phyloP scores from a whole-genome alignment of 441 rosid genomes.

The Mallotus japonicus region DNA sequence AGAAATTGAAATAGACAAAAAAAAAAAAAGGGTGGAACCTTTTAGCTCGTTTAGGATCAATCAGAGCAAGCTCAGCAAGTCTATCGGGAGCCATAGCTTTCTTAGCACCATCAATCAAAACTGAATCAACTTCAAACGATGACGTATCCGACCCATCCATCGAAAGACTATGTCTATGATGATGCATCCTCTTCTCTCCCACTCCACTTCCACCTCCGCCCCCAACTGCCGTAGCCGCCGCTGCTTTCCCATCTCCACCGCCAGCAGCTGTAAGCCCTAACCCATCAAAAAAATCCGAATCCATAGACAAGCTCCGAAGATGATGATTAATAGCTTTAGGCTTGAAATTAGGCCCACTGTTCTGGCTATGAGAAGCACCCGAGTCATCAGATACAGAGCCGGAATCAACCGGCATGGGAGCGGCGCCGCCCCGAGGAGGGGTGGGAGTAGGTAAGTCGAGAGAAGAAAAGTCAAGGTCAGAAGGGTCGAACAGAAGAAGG shows the following conservation, averaged over 20 bases:
- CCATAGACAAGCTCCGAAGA: constrained; percentile 83
- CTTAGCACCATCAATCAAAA: constrained; percentile 60
- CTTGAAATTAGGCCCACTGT: constrained; percentile 29
- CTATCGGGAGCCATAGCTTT: constrained; percentile 79
- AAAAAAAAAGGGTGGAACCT: constrained; percentile 37
- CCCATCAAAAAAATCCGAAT: constrained; percentile 81
- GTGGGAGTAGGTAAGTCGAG: constrained; percentile 66
- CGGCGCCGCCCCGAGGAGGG: constrained; percentile 20
- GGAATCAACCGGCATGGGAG: constrained; percentile 52
- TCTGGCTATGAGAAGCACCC: constrained; percentile 41
- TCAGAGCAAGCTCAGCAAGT: constrained; percentile 80
- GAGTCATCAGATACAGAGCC: constrained; percentile 53
- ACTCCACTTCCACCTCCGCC: constrained; percentile 33
- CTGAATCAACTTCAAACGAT: constrained; percentile 58
- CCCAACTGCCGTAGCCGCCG: constrained; percentile 19
- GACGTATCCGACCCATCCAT: constrained; percentile 64
- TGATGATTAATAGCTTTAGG: constrained; percentile 53
- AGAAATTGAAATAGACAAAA: too few species aligned
- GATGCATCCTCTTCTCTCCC: constrained; percentile 51
- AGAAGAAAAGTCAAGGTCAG: constrained; percentile 77
- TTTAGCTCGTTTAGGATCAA: constrained; percentile 96
- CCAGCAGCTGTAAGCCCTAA: constrained; percentile 30
- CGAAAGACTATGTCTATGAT: constrained; percentile 76
- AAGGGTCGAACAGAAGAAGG: constrained; percentile 76
- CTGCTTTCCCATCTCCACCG: constrained; percentile 36